A percentile compares a stretch with the other conserved stretches of the same genome.
phyloP scores from a whole-genome alignment of 2,329 filamentous ascomycete genomes.

The Penicillium griseofulvum region DNA sequence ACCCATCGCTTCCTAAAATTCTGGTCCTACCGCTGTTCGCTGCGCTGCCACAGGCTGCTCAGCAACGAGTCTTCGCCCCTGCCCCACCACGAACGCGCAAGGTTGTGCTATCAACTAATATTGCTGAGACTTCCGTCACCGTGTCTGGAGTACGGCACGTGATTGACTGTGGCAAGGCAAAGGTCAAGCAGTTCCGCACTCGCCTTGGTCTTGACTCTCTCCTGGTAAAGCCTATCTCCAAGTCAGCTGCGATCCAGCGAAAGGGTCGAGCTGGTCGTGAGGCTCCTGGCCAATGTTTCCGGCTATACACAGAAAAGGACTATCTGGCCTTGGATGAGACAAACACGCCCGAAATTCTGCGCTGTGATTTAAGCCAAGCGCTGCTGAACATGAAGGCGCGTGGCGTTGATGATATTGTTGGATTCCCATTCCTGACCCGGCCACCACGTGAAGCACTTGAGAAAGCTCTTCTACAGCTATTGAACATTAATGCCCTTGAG shows the following conservation, averaged over 20 bases:
- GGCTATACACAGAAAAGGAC: constrained; percentile 78
- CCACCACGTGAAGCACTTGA: constrained; percentile 76
- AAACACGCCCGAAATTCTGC: constrained; percentile 82
- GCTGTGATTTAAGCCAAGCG: constrained; percentile 82
- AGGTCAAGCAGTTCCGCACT: constrained; percentile 86
- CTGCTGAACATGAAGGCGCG: constrained; percentile 91
- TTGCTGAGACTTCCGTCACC: constrained; percentile 97
- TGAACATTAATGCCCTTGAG: constrained; percentile 72
- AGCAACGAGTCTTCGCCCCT: constrained; percentile 81
- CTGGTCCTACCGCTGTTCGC: constrained; percentile 81
- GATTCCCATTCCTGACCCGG: constrained; percentile 80
- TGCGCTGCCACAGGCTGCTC: constrained; percentile 79
- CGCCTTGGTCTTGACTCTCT: constrained; percentile 86
- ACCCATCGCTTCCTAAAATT: constrained; percentile 67
- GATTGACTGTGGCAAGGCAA: constrained; percentile 88
- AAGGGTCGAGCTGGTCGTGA: constrained; percentile 92
- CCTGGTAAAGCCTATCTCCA: constrained; percentile 84
- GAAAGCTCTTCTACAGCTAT: constrained; percentile 76
- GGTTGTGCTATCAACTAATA: constrained; percentile 90
- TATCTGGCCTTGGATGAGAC: constrained; percentile 69
- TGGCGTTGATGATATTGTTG: constrained; percentile 75
- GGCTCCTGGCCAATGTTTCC: constrained; percentile 81
- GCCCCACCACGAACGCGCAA: constrained; percentile 75
- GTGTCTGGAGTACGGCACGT: constrained; percentile 90
- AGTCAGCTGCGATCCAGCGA: constrained; percentile 88